Conservation (phyloP, 2,329 filamentous ascomycete genomes). For the Talaromyces rugulosus region DNA sequence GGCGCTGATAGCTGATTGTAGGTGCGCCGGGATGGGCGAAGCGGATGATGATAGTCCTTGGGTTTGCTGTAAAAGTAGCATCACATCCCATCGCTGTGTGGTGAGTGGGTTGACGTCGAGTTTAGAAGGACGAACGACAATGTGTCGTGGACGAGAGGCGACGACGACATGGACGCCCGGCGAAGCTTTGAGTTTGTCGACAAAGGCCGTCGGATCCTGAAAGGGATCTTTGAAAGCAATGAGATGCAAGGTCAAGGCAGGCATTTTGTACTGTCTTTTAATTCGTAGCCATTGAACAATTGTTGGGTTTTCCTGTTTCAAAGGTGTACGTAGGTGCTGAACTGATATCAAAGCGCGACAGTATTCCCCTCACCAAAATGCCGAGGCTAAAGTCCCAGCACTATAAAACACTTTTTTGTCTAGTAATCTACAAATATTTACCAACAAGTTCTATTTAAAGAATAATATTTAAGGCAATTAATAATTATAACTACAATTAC, state of each 20-base stretch:
- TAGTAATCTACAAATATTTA: neutral
- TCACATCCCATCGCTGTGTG: conserved; percentile 30
- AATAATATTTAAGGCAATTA: neutral
- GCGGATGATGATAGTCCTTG: neutral
- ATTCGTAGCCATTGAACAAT: neutral
- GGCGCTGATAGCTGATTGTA: conserved; percentile 17
- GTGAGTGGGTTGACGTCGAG: conserved; percentile 28
- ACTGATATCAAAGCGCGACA: neutral
- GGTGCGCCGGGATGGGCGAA: conserved; percentile 17
- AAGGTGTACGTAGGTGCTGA: neutral
- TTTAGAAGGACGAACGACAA: conserved; percentile 30
- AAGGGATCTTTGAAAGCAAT: conserved; percentile 22
- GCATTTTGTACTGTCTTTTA: conserved; percentile 21
- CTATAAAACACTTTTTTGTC: neutral
- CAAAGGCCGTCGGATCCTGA: conserved; percentile 22
- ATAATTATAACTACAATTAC: neutral
- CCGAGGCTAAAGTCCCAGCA: neutral
- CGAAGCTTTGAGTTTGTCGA: conserved; percentile 23
- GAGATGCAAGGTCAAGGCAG: conserved; percentile 32
- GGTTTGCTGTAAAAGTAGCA: conserved; percentile 27
- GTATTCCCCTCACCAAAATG: neutral
- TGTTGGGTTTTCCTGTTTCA: neutral
- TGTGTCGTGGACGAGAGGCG: conserved; percentile 31
- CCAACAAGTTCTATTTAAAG: neutral
- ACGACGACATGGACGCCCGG: conserved; percentile 26